Evolutionary conservation across 1,284 basidiomycete genomes (phyloP).

Genomic region (Fistulinella cinereoalba): DNA sequence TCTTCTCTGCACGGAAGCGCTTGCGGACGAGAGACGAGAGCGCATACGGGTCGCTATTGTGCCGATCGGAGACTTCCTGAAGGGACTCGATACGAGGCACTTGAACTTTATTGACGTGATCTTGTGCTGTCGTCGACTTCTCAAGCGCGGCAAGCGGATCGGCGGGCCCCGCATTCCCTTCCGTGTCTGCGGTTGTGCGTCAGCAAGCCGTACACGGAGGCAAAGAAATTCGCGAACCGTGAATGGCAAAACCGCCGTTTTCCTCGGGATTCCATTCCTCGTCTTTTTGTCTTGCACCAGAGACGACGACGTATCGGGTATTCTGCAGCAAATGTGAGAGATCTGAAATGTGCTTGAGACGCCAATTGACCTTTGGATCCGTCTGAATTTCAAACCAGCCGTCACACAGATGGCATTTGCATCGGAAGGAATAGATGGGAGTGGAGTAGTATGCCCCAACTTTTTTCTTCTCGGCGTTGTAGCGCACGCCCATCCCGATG

Average conservation of each 20-base stretch:
- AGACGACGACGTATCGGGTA: conserved; percentile 89
- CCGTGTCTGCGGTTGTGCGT: conserved; percentile 54
- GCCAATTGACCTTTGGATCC: conserved; percentile 77
- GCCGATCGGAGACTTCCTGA: conserved; percentile 67
- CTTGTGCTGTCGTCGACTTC: conserved; percentile 78
- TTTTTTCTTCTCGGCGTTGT: conserved; percentile 98
- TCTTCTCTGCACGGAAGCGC: conserved; percentile 84
- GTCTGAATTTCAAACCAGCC: conserved; percentile 97
- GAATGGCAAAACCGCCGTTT: conserved; percentile 88
- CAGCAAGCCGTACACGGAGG: background rate
- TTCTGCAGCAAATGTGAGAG: conserved; percentile 56
- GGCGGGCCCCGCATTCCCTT: conserved; percentile 55
- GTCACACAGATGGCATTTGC: conserved; percentile 94
- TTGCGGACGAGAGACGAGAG: conserved; percentile 74
- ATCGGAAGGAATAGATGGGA: conserved; percentile 91
- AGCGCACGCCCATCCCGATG: conserved; percentile 95
- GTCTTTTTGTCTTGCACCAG: conserved; percentile 87
- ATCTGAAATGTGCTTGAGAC: background rate
- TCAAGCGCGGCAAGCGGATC: conserved; percentile 90
- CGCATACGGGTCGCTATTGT: conserved; percentile 81
- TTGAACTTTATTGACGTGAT: conserved; percentile 67
- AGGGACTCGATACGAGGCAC: conserved; percentile 78
- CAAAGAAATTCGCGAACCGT: conserved; percentile 51
- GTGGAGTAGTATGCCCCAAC: conserved; percentile 95
- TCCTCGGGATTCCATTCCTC: conserved; percentile 97